phyloP scores from a whole-genome alignment of 805 yeast species.

The Candida easanensis region DNA sequence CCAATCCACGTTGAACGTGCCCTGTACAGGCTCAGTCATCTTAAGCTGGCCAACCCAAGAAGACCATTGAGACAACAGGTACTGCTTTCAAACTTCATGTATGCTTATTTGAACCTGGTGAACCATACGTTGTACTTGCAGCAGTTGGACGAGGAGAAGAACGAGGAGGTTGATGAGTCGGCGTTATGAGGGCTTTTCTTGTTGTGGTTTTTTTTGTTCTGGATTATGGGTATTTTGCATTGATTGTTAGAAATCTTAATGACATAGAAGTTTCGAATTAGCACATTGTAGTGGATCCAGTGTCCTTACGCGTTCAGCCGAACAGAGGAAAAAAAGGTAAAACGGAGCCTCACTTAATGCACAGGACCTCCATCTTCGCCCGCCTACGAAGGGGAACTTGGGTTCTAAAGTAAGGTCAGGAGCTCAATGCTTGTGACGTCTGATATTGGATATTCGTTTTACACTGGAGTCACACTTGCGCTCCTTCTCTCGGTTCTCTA shows the following conservation, averaged over 20 bases:
- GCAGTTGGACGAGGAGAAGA: constrained; percentile 43
- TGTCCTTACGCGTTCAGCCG: too few species aligned
- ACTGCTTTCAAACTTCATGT: constrained; percentile 92
- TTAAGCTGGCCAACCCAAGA: constrained; percentile 91
- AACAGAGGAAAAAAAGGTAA: too few species aligned
- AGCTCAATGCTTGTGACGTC: background rate
- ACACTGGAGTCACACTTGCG: constrained; percentile 27
- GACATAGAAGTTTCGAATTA: too few species aligned
- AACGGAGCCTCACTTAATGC: too few species aligned
- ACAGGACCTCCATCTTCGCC: too few species aligned
- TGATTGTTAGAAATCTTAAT: too few species aligned
- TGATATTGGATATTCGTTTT: background rate
- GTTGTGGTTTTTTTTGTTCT: background rate
- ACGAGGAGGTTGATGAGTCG: constrained; percentile 3
- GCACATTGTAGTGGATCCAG: too few species aligned
- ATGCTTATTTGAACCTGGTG: constrained; percentile 90
- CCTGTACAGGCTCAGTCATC: constrained; percentile 85
- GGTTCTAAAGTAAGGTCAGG: too few species aligned
- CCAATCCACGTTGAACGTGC: constrained; percentile 97
- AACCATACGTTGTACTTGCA: constrained; percentile 85
- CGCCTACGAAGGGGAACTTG: too few species aligned
- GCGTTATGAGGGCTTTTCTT: background rate
- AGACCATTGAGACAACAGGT: constrained; percentile 92
- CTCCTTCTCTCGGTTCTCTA: constrained; percentile 41
- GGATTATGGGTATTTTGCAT: background rate